Base-by-base conservation (phyloP, 2,329 filamentous ascomycete species). In the Exophiala mesophila region DNA sequence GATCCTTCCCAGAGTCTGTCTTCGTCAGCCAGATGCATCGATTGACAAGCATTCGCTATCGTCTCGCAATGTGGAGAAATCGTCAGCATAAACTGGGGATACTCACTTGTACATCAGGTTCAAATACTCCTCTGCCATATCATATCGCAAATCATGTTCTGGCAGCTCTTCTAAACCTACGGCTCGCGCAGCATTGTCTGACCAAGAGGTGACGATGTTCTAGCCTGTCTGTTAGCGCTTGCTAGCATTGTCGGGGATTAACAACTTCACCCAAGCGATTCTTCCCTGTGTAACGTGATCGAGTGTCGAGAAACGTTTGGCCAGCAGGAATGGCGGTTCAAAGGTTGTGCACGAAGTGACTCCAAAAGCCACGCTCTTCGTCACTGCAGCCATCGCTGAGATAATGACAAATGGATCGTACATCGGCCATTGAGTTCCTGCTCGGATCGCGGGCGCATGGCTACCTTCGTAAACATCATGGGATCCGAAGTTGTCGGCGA, bases 321-420 rank as follows among this genome's bases (percentile, higher is more conserved):
- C 79, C 1, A 82, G 62, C 1, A 80, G 59, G 44, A 79, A 82
- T 0, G 78, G 78, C 0, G 75, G 73, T 47, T 82, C 77, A 44
- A 80, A 83, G 0, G 76, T 76, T 2, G 78, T 82, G 0, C 76
- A 78, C 0, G 76, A 74, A 0, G 78, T 82, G 46, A 83, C 78
- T 1, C 71, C 79, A 50, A 82, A 82, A 0, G 70, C 67, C 2
- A 83, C 63, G 37, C 79, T 78, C 60, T 78, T 81, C 0, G 79
- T 82, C 20, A 80, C 78, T 0, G 78, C 77, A 3, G 78, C 79
- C 79, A 83, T 83, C 21, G 79, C 78, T 2, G 71, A 72, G 41
- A 82, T 52, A 55, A 79, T 76, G 54, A 81, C 81, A 0, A 73
- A 73, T 0, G 80, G 80, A 54, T 83, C 79, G 0, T 75, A 80